phyloP scores from a whole-genome alignment of 1,139 yeast genomes.

The Kurtzmaniella quercitrusa region DNA sequence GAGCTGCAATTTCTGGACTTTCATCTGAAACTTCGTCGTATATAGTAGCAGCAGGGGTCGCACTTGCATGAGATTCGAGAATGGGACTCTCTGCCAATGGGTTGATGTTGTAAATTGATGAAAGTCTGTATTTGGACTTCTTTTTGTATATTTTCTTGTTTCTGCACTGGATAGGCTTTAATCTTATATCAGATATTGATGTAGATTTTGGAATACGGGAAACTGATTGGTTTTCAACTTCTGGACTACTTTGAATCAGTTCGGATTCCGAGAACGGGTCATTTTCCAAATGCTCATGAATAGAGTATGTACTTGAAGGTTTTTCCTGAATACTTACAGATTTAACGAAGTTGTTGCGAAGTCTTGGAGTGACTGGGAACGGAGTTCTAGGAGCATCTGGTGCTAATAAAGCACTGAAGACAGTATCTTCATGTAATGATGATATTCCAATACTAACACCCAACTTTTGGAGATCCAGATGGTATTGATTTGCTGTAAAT shows the following conservation, averaged over 20 bases:
- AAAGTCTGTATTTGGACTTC: constrained; percentile 39
- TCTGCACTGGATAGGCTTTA: constrained; percentile 40
- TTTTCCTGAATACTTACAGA: constrained; percentile 5
- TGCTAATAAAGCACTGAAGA: too few species aligned
- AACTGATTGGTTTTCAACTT: constrained; percentile 7
- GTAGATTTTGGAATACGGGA: constrained; percentile 13
- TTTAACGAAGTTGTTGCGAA: constrained; percentile 19
- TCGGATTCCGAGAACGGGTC: background rate
- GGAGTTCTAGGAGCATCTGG: constrained; percentile 14
- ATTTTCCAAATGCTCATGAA: background rate
- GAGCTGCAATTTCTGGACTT: background rate
- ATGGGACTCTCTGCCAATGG: constrained; percentile 22
- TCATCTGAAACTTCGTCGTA: background rate
- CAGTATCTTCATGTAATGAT: too few species aligned
- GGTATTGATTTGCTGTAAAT: background rate
- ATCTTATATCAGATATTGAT: constrained; percentile 35
- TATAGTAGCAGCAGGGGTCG: constrained; percentile 1
- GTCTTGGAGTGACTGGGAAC: constrained; percentile 9
- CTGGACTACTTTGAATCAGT: background rate
- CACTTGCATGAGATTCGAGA: constrained; percentile 6
- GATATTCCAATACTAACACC: background rate
- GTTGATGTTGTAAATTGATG: constrained; percentile 36
- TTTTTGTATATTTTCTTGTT: constrained; percentile 33
- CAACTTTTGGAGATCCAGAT: background rate
- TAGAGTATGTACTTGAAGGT: background rate